These are phyloP conservation scores for Steccherinum ochraceum DNA, from an alignment of 768 basidiomycete species.

Conservation along the genomic window DNA sequence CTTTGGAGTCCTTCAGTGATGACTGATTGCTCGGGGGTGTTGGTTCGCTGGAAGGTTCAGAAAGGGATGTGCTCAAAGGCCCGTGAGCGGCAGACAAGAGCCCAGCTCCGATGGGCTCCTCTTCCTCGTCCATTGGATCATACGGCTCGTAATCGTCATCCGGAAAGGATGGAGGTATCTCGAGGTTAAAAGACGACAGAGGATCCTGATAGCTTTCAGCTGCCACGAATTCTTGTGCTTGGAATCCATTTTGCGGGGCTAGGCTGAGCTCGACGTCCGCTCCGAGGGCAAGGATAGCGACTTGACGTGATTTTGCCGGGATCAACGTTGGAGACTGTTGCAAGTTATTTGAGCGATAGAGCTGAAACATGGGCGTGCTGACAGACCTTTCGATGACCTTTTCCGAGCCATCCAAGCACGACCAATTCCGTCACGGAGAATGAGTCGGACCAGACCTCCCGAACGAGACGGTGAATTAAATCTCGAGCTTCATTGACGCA, in stretches of 20 bases:
- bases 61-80: background rate
- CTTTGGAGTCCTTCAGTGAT: background rate
- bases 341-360: background rate
- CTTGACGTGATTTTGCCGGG: background rate
- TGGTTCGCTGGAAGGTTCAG: background rate
- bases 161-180: background rate
- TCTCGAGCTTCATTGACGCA: too few relatives aligned
- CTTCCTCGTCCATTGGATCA: background rate
- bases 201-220: background rate
- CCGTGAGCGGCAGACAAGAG: background rate
- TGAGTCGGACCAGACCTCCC: background rate
- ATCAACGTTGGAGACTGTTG: background rate
- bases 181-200: background rate
- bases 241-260: background rate
- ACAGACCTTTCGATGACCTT: constrained; percentile 8
- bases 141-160: background rate
- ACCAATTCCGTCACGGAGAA: constrained; percentile 5
- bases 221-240: background rate
- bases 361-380: background rate
- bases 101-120: background rate
- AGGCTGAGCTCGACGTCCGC: constrained; percentile 11
- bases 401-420: constrained; percentile 5
- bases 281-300: constrained; percentile 10
- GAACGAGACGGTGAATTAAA: too few relatives aligned
- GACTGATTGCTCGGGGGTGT: too few relatives aligned